Base-by-base conservation (phyloP, 2,329 filamentous ascomycete species). In the Paecilomyces sp. region DNA sequence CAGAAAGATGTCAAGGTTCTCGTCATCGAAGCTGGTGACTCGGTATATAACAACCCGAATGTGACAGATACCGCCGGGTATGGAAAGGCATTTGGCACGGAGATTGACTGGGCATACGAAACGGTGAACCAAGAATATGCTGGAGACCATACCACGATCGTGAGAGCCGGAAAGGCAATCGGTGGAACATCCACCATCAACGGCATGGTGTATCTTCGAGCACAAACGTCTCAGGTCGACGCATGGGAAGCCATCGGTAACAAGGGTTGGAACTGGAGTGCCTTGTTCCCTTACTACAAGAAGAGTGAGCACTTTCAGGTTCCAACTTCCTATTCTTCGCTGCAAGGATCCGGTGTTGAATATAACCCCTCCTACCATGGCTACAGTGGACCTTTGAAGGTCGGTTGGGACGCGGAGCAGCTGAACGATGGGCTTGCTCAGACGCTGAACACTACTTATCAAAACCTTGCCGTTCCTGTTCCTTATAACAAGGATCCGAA, bases 151-250 rank as follows among this genome's bases (percentile, higher is more conserved):
- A 62, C 57, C 0, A 63, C 76, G 34, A 65, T 64, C 3, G 67
- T 77, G 54, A 68, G 68, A 53, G 74, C 75, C n/a, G 77, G 76
- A 2, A 79, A 76, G 61, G 76, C 74, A 0, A 63, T 79, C 1
- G 76, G 75, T 52, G 79, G 77, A 5, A 76, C 75, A 2, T 77
- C 73, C 15, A 68, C 70, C 9, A 78, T 80, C 57, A 80, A 80
- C 65, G 77, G 73, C 68, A 66, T 73, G 71, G 67, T 70, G 0
- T 77, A 77, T 58, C 69, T 68, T 5, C 71, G 75, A 9, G 69
- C 73, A 3, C 68, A 75, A 41, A 64, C 63, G 5, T 64, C 64
- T 12, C 74, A 78, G 63, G 68, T 77, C 24, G 68, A 77, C 59
- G 67, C 68, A 3, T 77, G 74, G 75, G 66, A 70, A 50, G 54